phyloP scores from a whole-genome alignment of 176 grass and related monocot genomes.

The Bromus sterilis region DNA sequence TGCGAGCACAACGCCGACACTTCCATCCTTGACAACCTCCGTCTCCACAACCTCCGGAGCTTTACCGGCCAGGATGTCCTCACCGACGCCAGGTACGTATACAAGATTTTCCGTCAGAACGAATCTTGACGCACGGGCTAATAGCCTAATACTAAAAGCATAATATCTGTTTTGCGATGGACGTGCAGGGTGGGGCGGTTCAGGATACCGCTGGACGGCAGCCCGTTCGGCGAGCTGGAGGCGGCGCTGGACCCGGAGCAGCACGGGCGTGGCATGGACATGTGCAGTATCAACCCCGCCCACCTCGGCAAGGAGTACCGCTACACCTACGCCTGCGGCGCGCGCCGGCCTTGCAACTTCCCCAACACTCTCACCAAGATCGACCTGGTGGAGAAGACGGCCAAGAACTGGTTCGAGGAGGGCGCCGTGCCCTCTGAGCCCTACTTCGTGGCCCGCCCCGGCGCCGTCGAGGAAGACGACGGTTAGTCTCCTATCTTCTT shows the following conservation, averaged over 20 bases:
- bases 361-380: constrained; percentile 98
- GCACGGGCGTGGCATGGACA: constrained; percentile 90
- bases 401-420: constrained; percentile 91
- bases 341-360: constrained; percentile 91
- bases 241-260: constrained; percentile 69
- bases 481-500: constrained; percentile 27
- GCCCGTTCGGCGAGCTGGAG: constrained; percentile 64
- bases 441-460: constrained; percentile 78
- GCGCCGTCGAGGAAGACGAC: constrained; percentile 78
- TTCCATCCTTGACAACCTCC: constrained; percentile 84
- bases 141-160: too few species aligned
- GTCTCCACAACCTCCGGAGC: constrained; percentile 63
- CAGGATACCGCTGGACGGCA: constrained; percentile 85
- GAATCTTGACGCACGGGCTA: background rate
- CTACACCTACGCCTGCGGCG: constrained; percentile 89
- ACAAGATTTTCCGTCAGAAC: background rate
- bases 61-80: constrained; percentile 63
- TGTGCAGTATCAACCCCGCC: constrained; percentile 95
- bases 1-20: constrained; percentile 94
- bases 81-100: constrained; percentile 63
- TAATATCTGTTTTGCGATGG: background rate
- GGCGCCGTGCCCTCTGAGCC: constrained; percentile 92
- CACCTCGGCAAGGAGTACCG: constrained; percentile 75
- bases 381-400: constrained; percentile 71
- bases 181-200: constrained; percentile 62